Evolutionary conservation across 2,329 filamentous ascomycete species (phyloP).

Genomic region (Metarhizium guizhouense): DNA sequence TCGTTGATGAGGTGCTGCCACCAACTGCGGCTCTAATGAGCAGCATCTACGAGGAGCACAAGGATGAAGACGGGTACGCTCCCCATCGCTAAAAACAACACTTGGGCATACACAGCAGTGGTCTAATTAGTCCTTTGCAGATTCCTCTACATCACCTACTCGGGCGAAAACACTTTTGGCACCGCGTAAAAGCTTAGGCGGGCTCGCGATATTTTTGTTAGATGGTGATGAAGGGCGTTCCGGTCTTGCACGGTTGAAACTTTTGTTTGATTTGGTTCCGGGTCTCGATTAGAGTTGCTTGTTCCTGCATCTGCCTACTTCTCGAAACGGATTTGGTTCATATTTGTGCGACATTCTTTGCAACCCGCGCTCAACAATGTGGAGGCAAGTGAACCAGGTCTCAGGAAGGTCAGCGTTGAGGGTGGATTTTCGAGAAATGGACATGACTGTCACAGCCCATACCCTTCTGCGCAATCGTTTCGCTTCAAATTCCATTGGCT

Average conservation of each 20-base stretch:
- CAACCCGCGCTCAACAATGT: not conserved
- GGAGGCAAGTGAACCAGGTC: not conserved
- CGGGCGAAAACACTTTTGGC: constrained; percentile 98
- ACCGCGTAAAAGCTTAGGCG: constrained; percentile 10
- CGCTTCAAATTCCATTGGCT: not conserved
- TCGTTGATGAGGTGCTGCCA: constrained; percentile 95
- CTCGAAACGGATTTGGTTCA: not conserved
- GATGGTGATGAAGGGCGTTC: constrained; percentile 19
- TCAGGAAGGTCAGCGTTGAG: not conserved
- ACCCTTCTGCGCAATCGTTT: not conserved
- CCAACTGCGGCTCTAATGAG: constrained; percentile 97
- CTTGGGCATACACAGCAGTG: not conserved
- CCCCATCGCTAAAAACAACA: not conserved
- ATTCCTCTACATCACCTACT: constrained; percentile 99
- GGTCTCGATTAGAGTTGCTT: not conserved
- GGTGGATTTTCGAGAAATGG: not conserved
- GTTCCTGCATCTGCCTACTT: not conserved
- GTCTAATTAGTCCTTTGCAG: constrained; percentile 33
- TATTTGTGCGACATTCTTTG: not conserved
- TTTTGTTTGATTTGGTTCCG: not conserved
- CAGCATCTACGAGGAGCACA: constrained; percentile 99
- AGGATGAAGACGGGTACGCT: constrained; percentile 63
- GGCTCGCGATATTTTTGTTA: not conserved
- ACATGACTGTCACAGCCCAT: not conserved
- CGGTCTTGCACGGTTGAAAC: constrained; percentile 20